Percentiles rank a stretch among this genome's conserved stretches.
phyloP scores from a whole-genome alignment of 192 early-diverging fungal genomes.

The Geranomyces michiganensis region DNA sequence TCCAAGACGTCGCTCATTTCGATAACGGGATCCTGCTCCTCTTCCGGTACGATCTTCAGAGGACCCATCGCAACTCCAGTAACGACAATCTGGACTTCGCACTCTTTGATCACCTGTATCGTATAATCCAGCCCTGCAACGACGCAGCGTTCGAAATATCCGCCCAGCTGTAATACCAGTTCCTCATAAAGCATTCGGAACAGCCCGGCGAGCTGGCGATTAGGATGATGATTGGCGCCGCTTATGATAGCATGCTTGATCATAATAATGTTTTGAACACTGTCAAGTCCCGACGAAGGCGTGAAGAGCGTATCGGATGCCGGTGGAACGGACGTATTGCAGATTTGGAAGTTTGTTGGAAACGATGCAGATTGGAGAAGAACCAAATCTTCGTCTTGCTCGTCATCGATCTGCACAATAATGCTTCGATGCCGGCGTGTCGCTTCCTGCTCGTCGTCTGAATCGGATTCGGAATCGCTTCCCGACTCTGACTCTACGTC shows the following conservation, averaged over 20 bases:
- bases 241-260: conserved; percentile 65
- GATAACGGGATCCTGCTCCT: background rate
- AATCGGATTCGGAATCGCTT: conserved; percentile 45
- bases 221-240: conserved; percentile 67
- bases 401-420: conserved; percentile 80
- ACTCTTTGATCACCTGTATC: conserved; percentile 60
- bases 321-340: conserved; percentile 48
- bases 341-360: conserved; percentile 64
- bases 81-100: conserved; percentile 66
- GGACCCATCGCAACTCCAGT: conserved; percentile 64
- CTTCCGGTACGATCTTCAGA: conserved; percentile 8
- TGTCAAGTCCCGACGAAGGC: conserved; percentile 10
- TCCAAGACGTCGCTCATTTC: conserved; percentile 19
- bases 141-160: conserved; percentile 66
- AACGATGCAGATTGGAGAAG: conserved; percentile 54
- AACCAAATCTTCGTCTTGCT: conserved; percentile 74
- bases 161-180: conserved; percentile 58
- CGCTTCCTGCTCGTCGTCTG: conserved; percentile 43
- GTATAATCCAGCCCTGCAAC: conserved; percentile 68
- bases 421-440: conserved; percentile 41
- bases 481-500: conserved; percentile 21
- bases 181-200: conserved; percentile 70
- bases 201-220: conserved; percentile 68
- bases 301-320: conserved; percentile 27
- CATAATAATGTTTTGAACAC: conserved; percentile 59